Base-by-base conservation (phyloP, 1,139 yeast species). In the Yamadazyma trypodendri region DNA sequence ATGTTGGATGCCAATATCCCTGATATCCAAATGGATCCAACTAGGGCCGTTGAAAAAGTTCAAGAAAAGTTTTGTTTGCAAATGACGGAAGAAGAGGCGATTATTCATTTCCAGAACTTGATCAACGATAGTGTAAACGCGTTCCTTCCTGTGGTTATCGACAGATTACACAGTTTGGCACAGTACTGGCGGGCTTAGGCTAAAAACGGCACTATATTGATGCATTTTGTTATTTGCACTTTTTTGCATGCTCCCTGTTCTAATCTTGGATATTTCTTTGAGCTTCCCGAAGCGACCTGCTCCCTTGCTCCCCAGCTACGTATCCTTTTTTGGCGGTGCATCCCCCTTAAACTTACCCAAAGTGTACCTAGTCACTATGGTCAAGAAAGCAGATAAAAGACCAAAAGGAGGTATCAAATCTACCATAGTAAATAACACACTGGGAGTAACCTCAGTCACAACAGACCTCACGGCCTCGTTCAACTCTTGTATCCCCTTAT, bases 1-100 rank as follows among this genome's bases (percentile, higher is more conserved):
- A 92, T 94, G 98, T 79, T 88, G 44, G 89, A 89, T 50, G 92
- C 97, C 1, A 86, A 88, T 36, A 89, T 94, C 31, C 97, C 98
- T 0, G 96, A 72, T 49, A 86, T 88, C 38, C 75, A 77, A 52
- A 64, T 81, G 32, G 96, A 87, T 51, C 84, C 87, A 1, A 81
- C 75, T 37, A 76, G 87, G 49, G 88, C 90, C 0, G 85, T 87
- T 21, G 81, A 83, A 58, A 92, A 90, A 56, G 96, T 94, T 2
- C 88, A 87, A 59, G 98, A 94, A 56, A 87, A 94, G 62, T 92
- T 94, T 58, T 87, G 95, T 58, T 65, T 90, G 45, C 96, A 89
- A 42, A 79, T 92, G 86, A 82, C 84, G 28, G 99, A 92, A 51
- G 97, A 90, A 54, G 96, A 89, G 52, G 97, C 98, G 0, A 89